Evolutionary conservation across 2,329 filamentous ascomycete genomes (phyloP).

Genomic region (Colletotrichum gloeosporioides): DNA sequence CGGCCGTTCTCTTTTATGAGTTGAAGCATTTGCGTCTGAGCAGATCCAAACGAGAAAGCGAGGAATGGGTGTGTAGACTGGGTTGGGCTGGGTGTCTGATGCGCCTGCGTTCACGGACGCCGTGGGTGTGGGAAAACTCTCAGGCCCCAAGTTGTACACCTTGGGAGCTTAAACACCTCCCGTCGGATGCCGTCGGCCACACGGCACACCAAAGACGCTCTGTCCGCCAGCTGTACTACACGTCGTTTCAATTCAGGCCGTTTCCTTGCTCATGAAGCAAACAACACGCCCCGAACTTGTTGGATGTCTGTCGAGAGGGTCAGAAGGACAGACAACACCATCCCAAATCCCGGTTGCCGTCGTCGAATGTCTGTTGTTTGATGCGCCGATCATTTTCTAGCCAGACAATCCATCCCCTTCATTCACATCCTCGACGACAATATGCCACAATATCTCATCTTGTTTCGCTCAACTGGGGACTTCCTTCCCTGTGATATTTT

Average conservation of each 20-base stretch:
- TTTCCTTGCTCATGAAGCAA: constrained; percentile 9
- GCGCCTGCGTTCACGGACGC: constrained; percentile 5
- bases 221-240: neutral
- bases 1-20: constrained; percentile 15
- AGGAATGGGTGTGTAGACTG: neutral
- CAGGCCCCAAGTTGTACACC: neutral
- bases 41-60: neutral
- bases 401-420: neutral
- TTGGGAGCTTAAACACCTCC: neutral
- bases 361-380: constrained; percentile 12
- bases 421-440: neutral
- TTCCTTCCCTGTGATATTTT: neutral
- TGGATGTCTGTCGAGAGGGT: neutral
- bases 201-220: constrained; percentile 1
- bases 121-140: neutral
- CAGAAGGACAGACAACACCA: neutral
- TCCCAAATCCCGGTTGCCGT: neutral
- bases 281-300: neutral
- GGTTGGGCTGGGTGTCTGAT: neutral
- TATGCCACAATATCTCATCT: neutral
- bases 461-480: constrained; percentile 7
- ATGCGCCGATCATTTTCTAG: neutral
- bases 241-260: constrained; percentile 2
- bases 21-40: neutral
- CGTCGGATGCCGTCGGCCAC: constrained; percentile 1